Conservation (phyloP, 176 grass and related monocot genomes). For the Oryza nivara region DNA sequence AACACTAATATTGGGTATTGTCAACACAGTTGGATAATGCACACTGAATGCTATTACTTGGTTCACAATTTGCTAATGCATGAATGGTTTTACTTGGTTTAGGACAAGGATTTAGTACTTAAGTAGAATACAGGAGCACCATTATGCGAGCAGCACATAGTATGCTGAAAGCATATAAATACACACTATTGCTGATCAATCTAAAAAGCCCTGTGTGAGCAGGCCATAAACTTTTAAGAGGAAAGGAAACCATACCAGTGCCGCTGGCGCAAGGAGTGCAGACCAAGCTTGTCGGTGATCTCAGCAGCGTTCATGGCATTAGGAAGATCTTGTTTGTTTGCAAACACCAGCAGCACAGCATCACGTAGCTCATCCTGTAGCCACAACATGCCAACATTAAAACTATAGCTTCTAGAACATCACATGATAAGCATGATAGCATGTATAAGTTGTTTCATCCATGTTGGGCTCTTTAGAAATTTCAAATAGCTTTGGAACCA, state of each 20-base stretch:
- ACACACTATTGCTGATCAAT: neutral
- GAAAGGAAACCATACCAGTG: conserved; percentile 46
- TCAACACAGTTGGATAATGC: neutral
- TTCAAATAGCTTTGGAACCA: neutral
- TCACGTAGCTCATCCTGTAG: conserved; percentile 59
- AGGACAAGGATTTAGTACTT: neutral
- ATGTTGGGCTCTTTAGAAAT: neutral
- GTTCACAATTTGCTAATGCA: neutral
- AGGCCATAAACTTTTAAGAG: neutral
- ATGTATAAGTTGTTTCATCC: neutral
- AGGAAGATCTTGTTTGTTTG: conserved; percentile 70
- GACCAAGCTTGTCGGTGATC: conserved; percentile 59
- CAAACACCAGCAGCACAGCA: conserved; percentile 64
- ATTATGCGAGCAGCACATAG: neutral
- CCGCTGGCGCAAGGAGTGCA: conserved; percentile 62
- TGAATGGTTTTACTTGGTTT: neutral
- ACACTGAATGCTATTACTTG: neutral
- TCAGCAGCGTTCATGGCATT: conserved; percentile 65
- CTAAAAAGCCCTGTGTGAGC: neutral
- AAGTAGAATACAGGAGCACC: neutral
- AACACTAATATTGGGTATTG: neutral
- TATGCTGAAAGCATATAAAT: neutral
- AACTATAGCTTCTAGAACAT: neutral
- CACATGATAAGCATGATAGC: neutral
- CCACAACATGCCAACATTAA: neutral